Conservation (phyloP, 495 filamentous ascomycete species). For the Neurospora tetrasperma region DNA sequence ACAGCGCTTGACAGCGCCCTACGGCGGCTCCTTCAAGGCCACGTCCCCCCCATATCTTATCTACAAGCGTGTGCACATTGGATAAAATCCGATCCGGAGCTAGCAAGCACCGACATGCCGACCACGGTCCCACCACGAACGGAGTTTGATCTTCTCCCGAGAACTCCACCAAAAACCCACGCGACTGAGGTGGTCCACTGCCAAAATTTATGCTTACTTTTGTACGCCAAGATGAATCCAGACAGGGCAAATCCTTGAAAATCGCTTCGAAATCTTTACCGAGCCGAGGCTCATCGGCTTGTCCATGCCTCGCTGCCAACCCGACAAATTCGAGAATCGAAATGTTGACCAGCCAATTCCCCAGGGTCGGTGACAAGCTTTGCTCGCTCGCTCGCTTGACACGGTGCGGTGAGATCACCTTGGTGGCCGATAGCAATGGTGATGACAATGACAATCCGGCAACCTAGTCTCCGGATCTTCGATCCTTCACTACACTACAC, state of each 20-base stretch:
- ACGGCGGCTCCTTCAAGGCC: neutral
- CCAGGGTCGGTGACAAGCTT: neutral
- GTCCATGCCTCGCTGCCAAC: neutral
- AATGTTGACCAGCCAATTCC: neutral
- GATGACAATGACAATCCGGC: neutral
- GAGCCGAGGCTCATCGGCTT: neutral
- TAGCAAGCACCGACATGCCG: neutral
- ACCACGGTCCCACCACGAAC: neutral
- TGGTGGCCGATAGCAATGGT: neutral
- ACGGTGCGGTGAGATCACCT: neutral
- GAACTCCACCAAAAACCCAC: neutral
- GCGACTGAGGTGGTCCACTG: neutral
- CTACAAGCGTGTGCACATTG: neutral
- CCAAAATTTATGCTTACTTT: neutral
- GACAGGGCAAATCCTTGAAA: neutral
- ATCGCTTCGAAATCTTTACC: neutral
- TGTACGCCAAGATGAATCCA: neutral
- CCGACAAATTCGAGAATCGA: neutral
- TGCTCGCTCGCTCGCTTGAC: neutral
- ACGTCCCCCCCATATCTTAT: neutral
- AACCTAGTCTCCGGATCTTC: neutral
- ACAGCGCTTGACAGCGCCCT: neutral
- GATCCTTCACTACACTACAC: neutral
- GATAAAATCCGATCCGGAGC: neutral
- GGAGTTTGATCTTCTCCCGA: neutral